Conservation (phyloP, 164 flowering plant species). For the Malania oleifera region DNA sequence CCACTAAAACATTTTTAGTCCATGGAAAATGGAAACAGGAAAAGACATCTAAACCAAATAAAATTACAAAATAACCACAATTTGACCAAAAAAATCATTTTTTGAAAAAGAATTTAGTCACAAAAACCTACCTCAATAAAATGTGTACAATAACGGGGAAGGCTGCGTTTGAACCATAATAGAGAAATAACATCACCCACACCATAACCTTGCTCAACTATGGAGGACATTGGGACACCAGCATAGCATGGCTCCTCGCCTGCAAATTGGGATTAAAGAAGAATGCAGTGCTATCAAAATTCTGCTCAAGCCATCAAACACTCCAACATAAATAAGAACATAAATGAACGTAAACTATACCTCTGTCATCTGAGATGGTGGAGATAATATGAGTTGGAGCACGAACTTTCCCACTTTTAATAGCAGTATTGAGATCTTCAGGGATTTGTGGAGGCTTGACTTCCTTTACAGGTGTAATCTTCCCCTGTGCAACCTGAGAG, state of each 20-base stretch:
- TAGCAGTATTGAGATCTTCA: constrained; percentile 90
- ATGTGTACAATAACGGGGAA: constrained; percentile 86
- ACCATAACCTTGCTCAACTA: constrained; percentile 81
- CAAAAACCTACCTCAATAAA: constrained; percentile 63
- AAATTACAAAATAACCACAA: background rate
- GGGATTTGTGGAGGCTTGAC: constrained; percentile 90
- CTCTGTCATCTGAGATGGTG: constrained; percentile 97
- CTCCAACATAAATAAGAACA: background rate
- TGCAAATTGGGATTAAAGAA: constrained; percentile 22
- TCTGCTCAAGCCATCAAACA: background rate
- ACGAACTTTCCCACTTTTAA: constrained; percentile 98
- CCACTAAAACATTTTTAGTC: background rate
- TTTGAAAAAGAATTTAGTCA: too few relatives aligned
- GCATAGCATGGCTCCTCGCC: constrained; percentile 96
- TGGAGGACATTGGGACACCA: constrained; percentile 94
- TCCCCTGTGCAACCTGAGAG: constrained; percentile 69
- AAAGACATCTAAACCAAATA: background rate
- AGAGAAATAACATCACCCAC: constrained; percentile 96
- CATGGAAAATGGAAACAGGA: background rate
- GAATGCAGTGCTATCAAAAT: constrained; percentile 4
- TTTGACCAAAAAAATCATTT: background rate
- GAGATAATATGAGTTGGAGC: constrained; percentile 98
- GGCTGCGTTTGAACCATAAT: constrained; percentile 95
- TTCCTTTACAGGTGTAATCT: constrained; percentile 76
- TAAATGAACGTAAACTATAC: constrained; percentile 24